A percentile compares a stretch with the other conserved stretches of the same genome.
These are phyloP conservation scores for Xylariomycetidae sp. DNA, from an alignment of 2,329 filamentous ascomycete species.

Conservation along the genomic window DNA sequence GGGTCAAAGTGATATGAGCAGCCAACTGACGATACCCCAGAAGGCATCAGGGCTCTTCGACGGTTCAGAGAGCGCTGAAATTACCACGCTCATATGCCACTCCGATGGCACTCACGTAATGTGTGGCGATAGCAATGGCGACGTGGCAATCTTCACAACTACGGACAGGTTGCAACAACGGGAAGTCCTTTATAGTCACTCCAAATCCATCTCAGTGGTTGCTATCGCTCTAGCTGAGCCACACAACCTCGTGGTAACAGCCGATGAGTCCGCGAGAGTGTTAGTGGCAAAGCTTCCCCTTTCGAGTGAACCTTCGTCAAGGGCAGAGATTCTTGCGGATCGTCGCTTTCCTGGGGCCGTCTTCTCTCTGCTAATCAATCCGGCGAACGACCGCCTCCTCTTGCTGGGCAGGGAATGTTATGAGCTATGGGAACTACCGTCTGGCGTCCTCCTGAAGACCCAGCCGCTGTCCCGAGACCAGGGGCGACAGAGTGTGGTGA, in stretches of 20 bases:
- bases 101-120: slow-evolving; percentile 14
- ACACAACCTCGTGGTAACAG: slow-evolving; percentile 18
- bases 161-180: slow-evolving; percentile 10
- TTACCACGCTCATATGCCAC: slow-evolving; percentile 14
- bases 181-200: slow-evolving; percentile 19
- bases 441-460: slow-evolving; percentile 9
- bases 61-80: slow-evolving; percentile 10
- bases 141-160: slow-evolving; percentile 18
- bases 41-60: slow-evolving; percentile 10
- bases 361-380: slow-evolving; percentile 10
- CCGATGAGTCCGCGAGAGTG: slow-evolving; percentile 22
- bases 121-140: slow-evolving; percentile 21
- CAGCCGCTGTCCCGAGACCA: slow-evolving; percentile 4
- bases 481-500: slow-evolving; percentile 6
- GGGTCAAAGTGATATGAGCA: slow-evolving; percentile 14
- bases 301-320: background rate
- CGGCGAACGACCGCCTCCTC: slow-evolving; percentile 15
- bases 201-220: slow-evolving; percentile 11
- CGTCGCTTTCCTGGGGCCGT: slow-evolving; percentile 11
- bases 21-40: slow-evolving; percentile 5
- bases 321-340: slow-evolving; percentile 9
- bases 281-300: slow-evolving; percentile 13
- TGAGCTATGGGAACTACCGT: slow-evolving; percentile 20
- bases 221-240: slow-evolving; percentile 13
- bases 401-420: slow-evolving; percentile 12